A percentile compares a stretch with the other conserved stretches of the same genome.
These are phyloP conservation scores for Zymoseptoria passerinii DNA, from an alignment of 2,329 filamentous ascomycete species.

Conservation along the genomic window DNA sequence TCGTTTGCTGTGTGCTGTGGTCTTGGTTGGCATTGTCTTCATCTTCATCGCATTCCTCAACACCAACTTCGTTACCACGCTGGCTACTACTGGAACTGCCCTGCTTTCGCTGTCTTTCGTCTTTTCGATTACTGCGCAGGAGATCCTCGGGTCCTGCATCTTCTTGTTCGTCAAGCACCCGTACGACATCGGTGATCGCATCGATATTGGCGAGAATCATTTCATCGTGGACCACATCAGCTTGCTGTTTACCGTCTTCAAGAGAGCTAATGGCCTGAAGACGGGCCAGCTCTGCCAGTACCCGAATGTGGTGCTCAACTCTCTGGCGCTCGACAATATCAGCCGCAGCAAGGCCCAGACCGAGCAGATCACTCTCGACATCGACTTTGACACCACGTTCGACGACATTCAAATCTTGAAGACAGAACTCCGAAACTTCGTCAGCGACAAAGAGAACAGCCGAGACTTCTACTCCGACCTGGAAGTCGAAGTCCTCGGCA, in stretches of 20 bases:
- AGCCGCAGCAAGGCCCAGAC: conserved; percentile 87
- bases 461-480: conserved; percentile 88
- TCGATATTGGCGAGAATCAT: conserved; percentile 62
- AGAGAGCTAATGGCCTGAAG: conserved; percentile 72
- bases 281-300: conserved; percentile 55
- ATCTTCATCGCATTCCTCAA: conserved; percentile 73
- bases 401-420: conserved; percentile 83
- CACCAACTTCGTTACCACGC: conserved; percentile 71
- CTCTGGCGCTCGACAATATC: conserved; percentile 90
- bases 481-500: conserved; percentile 64
- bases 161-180: conserved; percentile 99
- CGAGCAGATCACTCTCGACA: conserved; percentile 69
- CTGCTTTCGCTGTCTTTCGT: conserved; percentile 94
- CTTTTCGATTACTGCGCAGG: conserved; percentile 83
- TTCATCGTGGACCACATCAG: conserved; percentile 91
- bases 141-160: conserved; percentile 96
- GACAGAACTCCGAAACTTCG: conserved; percentile 75
- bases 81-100: conserved; percentile 84
- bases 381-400: conserved; percentile 79
- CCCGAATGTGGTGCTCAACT: conserved; percentile 87
- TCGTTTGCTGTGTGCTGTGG: conserved; percentile 71
- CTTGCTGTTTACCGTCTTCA: conserved; percentile 85
- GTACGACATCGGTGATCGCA: conserved; percentile 89
- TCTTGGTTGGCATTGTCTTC: conserved; percentile 63
- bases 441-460: conserved; percentile 71